A percentile compares a stretch with the other conserved stretches of the same genome.
Conservation (phyloP, 2,329 filamentous ascomycete genomes). For the Passalora sequoiae region DNA sequence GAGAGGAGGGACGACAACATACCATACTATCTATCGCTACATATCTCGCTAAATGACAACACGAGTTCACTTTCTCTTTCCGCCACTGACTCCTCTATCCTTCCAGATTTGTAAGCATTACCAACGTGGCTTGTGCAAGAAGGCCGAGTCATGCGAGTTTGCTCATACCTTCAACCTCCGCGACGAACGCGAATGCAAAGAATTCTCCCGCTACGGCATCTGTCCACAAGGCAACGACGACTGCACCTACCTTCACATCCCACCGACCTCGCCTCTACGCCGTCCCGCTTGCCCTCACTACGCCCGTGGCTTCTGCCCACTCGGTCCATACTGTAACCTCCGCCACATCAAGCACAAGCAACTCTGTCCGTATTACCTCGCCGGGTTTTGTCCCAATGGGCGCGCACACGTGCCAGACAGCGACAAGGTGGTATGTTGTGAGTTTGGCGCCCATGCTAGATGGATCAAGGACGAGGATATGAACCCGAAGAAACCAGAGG, state of each 20-base stretch:
- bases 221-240: constrained; percentile 97
- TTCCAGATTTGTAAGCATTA: constrained; percentile 55
- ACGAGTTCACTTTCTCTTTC: background rate
- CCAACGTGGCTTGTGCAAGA: constrained; percentile 94
- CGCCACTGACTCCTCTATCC: background rate
- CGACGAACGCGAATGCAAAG: constrained; percentile 98
- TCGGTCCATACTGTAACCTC: constrained; percentile 81
- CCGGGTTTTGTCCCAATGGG: constrained; percentile 90
- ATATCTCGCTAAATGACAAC: too few relatives aligned
- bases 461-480: constrained; percentile 67
- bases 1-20: background rate
- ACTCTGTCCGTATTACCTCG: constrained; percentile 79
- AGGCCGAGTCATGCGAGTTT: constrained; percentile 94
- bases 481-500: constrained; percentile 49
- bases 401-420: constrained; percentile 31
- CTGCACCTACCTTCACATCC: constrained; percentile 57
- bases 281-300: constrained; percentile 74
- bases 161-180: constrained; percentile 97
- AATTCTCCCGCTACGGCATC: constrained; percentile 87
- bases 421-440: constrained; percentile 53
- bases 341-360: constrained; percentile 73
- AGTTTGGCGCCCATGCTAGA: constrained; percentile 73
- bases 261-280: constrained; percentile 55
- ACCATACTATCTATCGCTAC: too few relatives aligned
- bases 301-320: constrained; percentile 87